Conservation (phyloP, 345 rosid species). For the Eucalyptus pauciflora region DNA sequence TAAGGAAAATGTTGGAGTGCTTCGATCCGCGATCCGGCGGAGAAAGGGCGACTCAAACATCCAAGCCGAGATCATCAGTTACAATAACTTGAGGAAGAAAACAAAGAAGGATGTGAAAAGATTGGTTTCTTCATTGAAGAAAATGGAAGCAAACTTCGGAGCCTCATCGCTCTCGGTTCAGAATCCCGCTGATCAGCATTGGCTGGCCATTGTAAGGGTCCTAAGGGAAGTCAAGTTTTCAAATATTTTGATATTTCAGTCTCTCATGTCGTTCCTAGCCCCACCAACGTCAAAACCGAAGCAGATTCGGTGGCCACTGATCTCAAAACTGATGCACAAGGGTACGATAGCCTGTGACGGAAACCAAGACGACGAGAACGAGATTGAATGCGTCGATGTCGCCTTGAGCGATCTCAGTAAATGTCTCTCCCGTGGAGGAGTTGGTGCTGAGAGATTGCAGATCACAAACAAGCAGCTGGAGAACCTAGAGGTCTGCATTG, state of each 20-base stretch:
- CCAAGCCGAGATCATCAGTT: constrained; percentile 3
- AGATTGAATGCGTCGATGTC: constrained; percentile 26
- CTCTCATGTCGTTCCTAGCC: constrained; percentile 17
- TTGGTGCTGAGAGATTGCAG: background rate
- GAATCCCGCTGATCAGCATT: constrained; percentile 10
- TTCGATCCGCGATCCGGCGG: constrained; percentile 45
- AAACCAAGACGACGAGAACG: constrained; percentile 17
- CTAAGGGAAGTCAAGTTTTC: constrained; percentile 23
- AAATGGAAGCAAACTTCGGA: constrained; percentile 17
- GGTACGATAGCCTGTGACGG: constrained; percentile 15
- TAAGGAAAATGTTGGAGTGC: constrained; percentile 34
- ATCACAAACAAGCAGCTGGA: constrained; percentile 14
- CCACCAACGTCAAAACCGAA: constrained; percentile 12
- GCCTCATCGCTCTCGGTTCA: background rate
- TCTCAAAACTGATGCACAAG: constrained; percentile 28
- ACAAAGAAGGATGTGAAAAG: constrained; percentile 38
- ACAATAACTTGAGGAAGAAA: constrained; percentile 30
- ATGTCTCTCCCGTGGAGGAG: background rate
- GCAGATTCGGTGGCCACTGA: constrained; percentile 32
- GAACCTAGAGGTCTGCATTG: constrained; percentile 27
- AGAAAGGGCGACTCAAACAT: constrained; percentile 35
- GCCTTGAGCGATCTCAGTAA: background rate
- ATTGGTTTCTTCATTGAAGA: constrained; percentile 26
- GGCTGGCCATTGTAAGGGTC: constrained; percentile 18
- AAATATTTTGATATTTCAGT: constrained; percentile 21